These are phyloP conservation scores for Chionographis japonica DNA, from an alignment of 106 monocot genomes.

Conservation along the genomic window DNA sequence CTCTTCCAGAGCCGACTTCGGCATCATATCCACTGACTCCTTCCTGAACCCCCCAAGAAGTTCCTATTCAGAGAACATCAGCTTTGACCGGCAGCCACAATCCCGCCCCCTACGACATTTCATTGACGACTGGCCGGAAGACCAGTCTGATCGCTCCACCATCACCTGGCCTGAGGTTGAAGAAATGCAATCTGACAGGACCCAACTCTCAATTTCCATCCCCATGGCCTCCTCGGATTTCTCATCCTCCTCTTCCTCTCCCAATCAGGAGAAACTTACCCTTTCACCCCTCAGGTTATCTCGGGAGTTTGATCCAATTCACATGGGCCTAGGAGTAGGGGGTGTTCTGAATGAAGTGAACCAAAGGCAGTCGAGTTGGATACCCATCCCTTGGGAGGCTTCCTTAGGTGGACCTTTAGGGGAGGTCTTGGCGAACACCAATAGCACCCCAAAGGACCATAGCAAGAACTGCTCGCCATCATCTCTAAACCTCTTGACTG, in stretches of 20 bases:
- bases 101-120: constrained; percentile 52
- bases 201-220: constrained; percentile 85
- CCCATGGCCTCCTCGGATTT: constrained; percentile 41
- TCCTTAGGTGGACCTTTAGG: constrained; percentile 85
- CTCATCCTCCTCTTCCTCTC: constrained; percentile 54
- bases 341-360: constrained; percentile 11
- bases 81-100: constrained; percentile 26
- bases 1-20: constrained; percentile 18
- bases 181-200: constrained; percentile 34
- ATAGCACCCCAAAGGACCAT: constrained; percentile 28
- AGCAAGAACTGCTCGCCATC: constrained; percentile 39
- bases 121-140: constrained; percentile 60
- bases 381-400: constrained; percentile 62
- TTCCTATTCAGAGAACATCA: constrained; percentile 25
- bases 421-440: constrained; percentile 74
- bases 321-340: constrained; percentile 29
- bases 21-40: constrained; percentile 26
- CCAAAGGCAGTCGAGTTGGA: constrained; percentile 32
- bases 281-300: constrained; percentile 44
- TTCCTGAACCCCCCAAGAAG: constrained; percentile 22
- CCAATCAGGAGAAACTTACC: constrained; percentile 41
- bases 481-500: constrained; percentile 47
- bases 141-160: constrained; percentile 23
- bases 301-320: constrained; percentile 30
- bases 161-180: constrained; percentile 37